phyloP scores from a whole-genome alignment of 768 basidiomycete genomes.

The Phallus indusiatus region DNA sequence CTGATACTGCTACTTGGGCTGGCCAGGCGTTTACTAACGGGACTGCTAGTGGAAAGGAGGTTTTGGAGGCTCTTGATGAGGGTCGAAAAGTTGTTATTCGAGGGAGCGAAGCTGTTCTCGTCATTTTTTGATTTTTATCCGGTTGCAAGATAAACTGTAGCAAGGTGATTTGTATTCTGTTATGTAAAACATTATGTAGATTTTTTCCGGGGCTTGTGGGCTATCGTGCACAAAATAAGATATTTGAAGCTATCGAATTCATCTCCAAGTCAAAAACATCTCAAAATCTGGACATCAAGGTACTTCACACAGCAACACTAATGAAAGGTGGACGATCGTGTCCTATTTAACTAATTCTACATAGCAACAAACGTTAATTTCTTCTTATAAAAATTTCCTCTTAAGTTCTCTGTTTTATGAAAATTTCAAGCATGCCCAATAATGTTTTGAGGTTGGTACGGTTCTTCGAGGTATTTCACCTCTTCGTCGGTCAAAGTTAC shows the following conservation, averaged over 20 bases:
- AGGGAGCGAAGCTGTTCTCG: slow-evolving; percentile 23
- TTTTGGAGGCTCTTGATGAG: slow-evolving; percentile 14
- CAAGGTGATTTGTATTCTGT: too few relatives aligned
- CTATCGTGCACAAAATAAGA: too few relatives aligned
- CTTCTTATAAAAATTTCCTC: too few relatives aligned
- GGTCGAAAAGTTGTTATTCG: slow-evolving; percentile 16
- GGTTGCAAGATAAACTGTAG: not conserved
- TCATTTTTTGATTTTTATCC: slow-evolving; percentile 17
- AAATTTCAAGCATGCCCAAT: slow-evolving; percentile 7
- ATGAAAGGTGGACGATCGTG: too few relatives aligned
- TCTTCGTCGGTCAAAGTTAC: slow-evolving; percentile 21
- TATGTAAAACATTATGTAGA: too few relatives aligned
- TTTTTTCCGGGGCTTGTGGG: too few relatives aligned
- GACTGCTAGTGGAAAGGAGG: slow-evolving; percentile 18
- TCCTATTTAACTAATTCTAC: too few relatives aligned
- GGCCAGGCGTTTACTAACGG: slow-evolving; percentile 25
- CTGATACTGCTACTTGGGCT: slow-evolving; percentile 20
- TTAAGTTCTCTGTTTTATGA: not conserved
- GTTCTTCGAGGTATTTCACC: slow-evolving; percentile 23
- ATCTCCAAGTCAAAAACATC: too few relatives aligned
- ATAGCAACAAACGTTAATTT: too few relatives aligned
- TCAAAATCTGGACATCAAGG: too few relatives aligned
- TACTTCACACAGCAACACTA: too few relatives aligned
- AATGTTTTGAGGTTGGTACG: slow-evolving; percentile 15
- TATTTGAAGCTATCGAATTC: too few relatives aligned